These are phyloP conservation scores for Staphylotrichum tortipilum DNA, from an alignment of 495 filamentous ascomycete genomes.

Conservation along the genomic window DNA sequence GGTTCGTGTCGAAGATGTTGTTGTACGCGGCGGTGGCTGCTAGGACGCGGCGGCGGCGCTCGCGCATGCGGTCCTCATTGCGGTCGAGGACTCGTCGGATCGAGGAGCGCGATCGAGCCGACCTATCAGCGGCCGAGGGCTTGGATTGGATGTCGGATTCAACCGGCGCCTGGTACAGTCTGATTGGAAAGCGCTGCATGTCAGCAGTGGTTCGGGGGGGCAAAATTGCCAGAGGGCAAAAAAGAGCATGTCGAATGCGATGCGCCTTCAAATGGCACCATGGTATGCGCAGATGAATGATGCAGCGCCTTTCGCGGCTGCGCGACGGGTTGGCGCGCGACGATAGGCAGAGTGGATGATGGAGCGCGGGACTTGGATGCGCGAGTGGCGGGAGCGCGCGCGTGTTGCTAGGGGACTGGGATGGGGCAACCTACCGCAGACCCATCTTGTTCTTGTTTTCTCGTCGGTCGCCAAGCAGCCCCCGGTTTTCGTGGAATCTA, in stretches of 20 bases:
- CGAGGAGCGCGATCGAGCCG: conserved; percentile 57
- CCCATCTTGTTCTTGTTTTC: conserved; percentile 55
- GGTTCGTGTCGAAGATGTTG: not conserved
- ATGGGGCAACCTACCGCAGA: conserved; percentile 59
- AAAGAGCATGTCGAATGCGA: not conserved
- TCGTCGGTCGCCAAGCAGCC: not conserved
- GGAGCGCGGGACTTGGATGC: too few relatives aligned
- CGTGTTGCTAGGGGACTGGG: too few relatives aligned
- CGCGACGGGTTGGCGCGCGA: conserved; percentile 5
- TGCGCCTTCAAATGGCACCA: not conserved
- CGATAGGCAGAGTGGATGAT: conserved; percentile 12
- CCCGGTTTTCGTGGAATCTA: not conserved
- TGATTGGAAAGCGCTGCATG: conserved; percentile 19
- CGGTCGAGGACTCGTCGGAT: conserved; percentile 48
- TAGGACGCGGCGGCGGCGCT: conserved; percentile 20
- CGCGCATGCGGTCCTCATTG: conserved; percentile 34
- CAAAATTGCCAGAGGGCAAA: not conserved
- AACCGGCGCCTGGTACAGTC: conserved; percentile 45
- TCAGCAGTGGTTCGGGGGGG: conserved; percentile 14
- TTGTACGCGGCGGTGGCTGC: conserved; percentile 17
- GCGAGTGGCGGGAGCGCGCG: conserved; percentile 12
- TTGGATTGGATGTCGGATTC: conserved; percentile 50
- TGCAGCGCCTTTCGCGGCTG: not conserved
- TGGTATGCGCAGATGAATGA: not conserved
- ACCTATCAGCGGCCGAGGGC: conserved; percentile 38